Conservation (phyloP, 768 basidiomycete species). For the Naematelia aurantialba region DNA sequence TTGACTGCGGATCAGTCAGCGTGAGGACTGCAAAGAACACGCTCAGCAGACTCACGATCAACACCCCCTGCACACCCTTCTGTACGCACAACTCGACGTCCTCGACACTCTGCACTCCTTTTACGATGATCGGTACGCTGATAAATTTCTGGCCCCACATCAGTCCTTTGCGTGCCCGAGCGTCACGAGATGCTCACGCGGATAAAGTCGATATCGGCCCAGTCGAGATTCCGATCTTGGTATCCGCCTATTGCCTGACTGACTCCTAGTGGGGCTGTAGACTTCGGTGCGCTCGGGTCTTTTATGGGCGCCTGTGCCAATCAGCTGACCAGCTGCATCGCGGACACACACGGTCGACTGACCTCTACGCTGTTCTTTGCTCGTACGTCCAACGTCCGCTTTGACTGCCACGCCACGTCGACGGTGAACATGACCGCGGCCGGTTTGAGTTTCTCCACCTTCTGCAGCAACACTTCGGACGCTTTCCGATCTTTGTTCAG, state of each 20-base stretch:
- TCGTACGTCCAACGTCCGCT: slow-evolving; percentile 54
- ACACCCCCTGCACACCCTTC: slow-evolving; percentile 81
- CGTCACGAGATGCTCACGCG: slow-evolving; percentile 25
- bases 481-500: slow-evolving; percentile 66
- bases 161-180: not conserved
- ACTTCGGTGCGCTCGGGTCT: slow-evolving; percentile 9
- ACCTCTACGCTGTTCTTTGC: slow-evolving; percentile 33
- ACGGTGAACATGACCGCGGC: slow-evolving; percentile 89
- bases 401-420: slow-evolving; percentile 77
- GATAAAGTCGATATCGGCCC: slow-evolving; percentile 50
- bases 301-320: slow-evolving; percentile 24
- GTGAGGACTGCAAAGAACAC: not conserved
- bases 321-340: not conserved
- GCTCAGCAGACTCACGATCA: slow-evolving; percentile 54
- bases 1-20: slow-evolving; percentile 55
- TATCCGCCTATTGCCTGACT: slow-evolving; percentile 47
- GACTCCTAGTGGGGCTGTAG: slow-evolving; percentile 41
- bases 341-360: slow-evolving; percentile 8
- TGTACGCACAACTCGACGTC: slow-evolving; percentile 83
- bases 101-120: slow-evolving; percentile 56
- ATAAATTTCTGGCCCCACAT: slow-evolving; percentile 49
- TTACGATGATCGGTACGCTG: slow-evolving; percentile 55
- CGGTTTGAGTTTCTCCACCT: slow-evolving; percentile 70
- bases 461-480: slow-evolving; percentile 67
- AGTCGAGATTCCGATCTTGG: slow-evolving; percentile 49